phyloP scores from a whole-genome alignment of 306 rosid genomes.

The Prunus padus region DNA sequence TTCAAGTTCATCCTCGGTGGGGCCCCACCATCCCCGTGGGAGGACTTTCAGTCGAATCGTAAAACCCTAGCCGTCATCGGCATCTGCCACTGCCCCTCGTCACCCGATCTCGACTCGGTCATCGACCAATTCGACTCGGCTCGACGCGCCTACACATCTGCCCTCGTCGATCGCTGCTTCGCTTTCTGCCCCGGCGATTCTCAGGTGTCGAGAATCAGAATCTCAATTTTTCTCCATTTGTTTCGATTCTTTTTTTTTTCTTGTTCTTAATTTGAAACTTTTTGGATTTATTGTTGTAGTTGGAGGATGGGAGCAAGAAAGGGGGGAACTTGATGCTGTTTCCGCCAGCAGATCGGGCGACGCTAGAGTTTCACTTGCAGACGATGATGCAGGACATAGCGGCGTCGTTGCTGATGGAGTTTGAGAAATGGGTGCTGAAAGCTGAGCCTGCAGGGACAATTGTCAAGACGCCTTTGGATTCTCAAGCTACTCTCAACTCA shows the following conservation, averaged over 20 bases:
- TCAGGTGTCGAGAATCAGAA: constrained; percentile 44
- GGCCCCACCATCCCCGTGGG: constrained; percentile 83
- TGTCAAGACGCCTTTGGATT: constrained; percentile 95
- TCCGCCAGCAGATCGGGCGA: constrained; percentile 87
- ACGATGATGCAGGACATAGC: constrained; percentile 99
- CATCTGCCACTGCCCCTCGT: constrained; percentile 90
- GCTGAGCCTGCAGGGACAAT: constrained; percentile 96
- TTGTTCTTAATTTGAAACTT: constrained; percentile 1
- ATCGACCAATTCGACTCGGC: constrained; percentile 47
- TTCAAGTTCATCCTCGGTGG: constrained; percentile 91
- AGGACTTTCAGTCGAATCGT: constrained; percentile 89
- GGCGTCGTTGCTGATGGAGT: constrained; percentile 85
- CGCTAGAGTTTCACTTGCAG: constrained; percentile 79
- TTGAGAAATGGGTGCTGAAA: constrained; percentile 97
- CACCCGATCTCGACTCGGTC: constrained; percentile 68
- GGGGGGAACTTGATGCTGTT: constrained; percentile 80
- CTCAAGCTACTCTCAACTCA: constrained; percentile 99
- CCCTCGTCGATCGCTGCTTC: constrained; percentile 85
- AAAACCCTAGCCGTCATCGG: constrained; percentile 83
- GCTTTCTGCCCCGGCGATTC: constrained; percentile 87
- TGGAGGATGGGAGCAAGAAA: constrained; percentile 79
- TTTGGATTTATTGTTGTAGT: constrained; percentile 36
- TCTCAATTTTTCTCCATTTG: neutral
- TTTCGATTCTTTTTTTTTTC: neutral
- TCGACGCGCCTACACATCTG: constrained; percentile 58